Base-by-base conservation (phyloP, 495 filamentous ascomycete genomes). In the Xylaria acuta region DNA sequence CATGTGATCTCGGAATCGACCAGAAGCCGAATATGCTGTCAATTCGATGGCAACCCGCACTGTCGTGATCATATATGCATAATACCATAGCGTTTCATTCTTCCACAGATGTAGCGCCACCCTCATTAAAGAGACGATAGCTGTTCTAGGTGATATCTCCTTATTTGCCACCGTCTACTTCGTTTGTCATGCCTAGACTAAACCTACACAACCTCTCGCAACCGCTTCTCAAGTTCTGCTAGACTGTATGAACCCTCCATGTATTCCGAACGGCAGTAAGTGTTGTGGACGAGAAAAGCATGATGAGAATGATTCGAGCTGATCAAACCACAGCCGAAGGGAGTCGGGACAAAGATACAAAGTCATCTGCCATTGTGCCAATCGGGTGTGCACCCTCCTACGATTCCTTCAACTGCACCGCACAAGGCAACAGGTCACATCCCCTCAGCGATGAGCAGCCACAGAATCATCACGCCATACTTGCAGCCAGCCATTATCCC, bases 241-340 rank as follows among this genome's bases (percentile, higher is more conserved):
- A 20, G 36, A 38, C 20, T 56, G 22, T n/a, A 38, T 20, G 34
- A 60, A 6, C n/a, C 8, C 8, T n/a, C 30, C 32, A 22, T n/a
- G 30, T 18, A 25, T 30, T 54, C 25, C 22, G 11, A 14, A 54
- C 25, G 11, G 7, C 25, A 0, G 49, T 25, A 53, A 54, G 25
- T 54, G 25, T 54, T 27, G 14, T 25, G 5, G 9, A 27, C 22
- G 30, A 12, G 22, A 27, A 20, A 59, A 59, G 18, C 16, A 36
- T 60, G 18, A n/a, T 12, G 58, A 60, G 58, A 60, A 60, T 36
- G 53, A 32, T 56, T 56, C n/a, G n/a, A 60, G 32, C 34, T 38
- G 32, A 60, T 59, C 18, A 22, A 4, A 34, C 7, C 32, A 60
- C 20, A 38, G 3, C 20, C 12, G 14, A 56, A 18, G 14, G 14